Percentiles rank a stretch among this genome's conserved stretches.
These are phyloP conservation scores for Eucalyptus urophylla DNA, from an alignment of 345 rosid species.

Conservation along the genomic window DNA sequence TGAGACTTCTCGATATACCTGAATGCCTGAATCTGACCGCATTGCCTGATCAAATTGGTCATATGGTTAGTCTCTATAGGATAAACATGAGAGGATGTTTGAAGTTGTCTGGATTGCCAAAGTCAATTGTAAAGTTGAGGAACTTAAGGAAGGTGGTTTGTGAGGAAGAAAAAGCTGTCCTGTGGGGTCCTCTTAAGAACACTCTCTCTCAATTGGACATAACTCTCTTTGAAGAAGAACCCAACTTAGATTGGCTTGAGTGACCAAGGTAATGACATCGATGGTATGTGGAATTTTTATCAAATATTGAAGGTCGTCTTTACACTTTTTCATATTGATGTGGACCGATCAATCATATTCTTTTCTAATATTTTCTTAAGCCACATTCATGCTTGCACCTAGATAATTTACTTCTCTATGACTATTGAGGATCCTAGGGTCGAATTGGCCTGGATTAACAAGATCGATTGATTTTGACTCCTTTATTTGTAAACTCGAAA, in stretches of 20 bases:
- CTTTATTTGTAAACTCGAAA: background rate
- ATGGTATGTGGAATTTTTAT: background rate
- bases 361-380: background rate
- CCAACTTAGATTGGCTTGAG: constrained; percentile 9
- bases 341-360: background rate
- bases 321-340: background rate
- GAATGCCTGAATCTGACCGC: background rate
- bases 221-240: background rate
- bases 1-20: constrained; percentile 16
- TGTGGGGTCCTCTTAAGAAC: constrained; percentile 21
- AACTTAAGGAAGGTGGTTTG: constrained; percentile 25
- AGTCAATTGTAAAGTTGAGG: constrained; percentile 17
- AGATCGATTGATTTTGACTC: background rate
- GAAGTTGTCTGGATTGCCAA: constrained; percentile 1
- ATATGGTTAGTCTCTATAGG: background rate
- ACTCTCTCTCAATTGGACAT: background rate
- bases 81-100: background rate
- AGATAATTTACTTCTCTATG: background rate
- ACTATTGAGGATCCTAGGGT: background rate
- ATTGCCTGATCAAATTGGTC: background rate
- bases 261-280: background rate
- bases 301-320: background rate
- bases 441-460: background rate
- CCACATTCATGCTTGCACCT: background rate
- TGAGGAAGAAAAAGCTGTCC: constrained; percentile 28